Conservation (phyloP, 2,329 filamentous ascomycete genomes). For the Phialemonium atrogriseum region DNA sequence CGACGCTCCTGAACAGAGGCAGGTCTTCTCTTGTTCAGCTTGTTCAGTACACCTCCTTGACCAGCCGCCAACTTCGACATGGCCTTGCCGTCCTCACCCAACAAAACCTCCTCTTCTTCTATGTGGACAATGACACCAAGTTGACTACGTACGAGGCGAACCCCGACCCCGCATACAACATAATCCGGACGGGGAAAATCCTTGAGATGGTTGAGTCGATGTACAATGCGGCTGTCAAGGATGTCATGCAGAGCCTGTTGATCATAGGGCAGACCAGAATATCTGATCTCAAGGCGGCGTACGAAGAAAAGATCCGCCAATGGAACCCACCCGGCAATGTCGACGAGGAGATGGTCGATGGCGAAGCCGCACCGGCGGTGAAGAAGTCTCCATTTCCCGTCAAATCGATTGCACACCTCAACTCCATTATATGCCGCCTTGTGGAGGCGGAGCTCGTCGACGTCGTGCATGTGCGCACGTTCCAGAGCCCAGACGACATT, state of each 20-base stretch:
- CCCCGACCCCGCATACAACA: slow-evolving; percentile 67
- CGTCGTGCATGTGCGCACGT: slow-evolving; percentile 48
- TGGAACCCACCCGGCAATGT: slow-evolving; percentile 7
- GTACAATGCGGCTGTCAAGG: slow-evolving; percentile 66
- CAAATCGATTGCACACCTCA: slow-evolving; percentile 38
- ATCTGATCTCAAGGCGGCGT: slow-evolving; percentile 59
- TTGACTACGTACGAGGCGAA: slow-evolving; percentile 79
- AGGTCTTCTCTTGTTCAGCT: slow-evolving; percentile 65
- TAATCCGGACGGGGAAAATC: slow-evolving; percentile 75
- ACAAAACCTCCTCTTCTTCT: slow-evolving; percentile 75
- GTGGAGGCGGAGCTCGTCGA: slow-evolving; percentile 61
- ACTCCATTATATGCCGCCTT: slow-evolving; percentile 41
- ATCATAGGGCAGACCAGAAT: slow-evolving; percentile 70
- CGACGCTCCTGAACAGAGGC: slow-evolving; percentile 68
- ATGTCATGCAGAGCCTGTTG: slow-evolving; percentile 67
- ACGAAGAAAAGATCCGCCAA: slow-evolving; percentile 27
- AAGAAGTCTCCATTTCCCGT: slow-evolving; percentile 28
- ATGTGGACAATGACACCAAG: slow-evolving; percentile 52
- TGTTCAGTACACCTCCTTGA: slow-evolving; percentile 62
- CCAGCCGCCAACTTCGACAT: slow-evolving; percentile 67
- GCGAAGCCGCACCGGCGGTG: slow-evolving; percentile 22
- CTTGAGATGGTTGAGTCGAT: slow-evolving; percentile 65
- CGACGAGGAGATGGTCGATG: slow-evolving; percentile 20
- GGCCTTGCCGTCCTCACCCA: slow-evolving; percentile 80
- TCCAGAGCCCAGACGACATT: slow-evolving; percentile 53